Base-by-base conservation (phyloP, 208 protist species). In the Acanthamoeba royreba region DNA sequence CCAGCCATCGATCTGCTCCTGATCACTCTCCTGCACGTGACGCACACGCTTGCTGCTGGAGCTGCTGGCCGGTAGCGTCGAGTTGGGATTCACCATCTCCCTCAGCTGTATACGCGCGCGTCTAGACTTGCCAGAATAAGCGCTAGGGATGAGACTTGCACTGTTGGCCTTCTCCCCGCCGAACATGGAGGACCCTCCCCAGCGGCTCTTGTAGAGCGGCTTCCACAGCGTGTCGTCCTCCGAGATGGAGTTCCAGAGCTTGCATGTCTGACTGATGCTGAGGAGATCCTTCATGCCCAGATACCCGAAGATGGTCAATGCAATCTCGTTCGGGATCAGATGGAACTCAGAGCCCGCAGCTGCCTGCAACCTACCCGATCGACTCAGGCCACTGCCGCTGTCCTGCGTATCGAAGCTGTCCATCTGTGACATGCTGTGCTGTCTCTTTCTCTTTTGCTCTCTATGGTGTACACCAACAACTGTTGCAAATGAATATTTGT, bases 141-240 rank as follows among this genome's bases (percentile, higher is more conserved):
- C n/a, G n/a, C n/a, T n/a, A n/a, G n/a, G n/a, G n/a, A n/a, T n/a
- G n/a, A n/a, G n/a, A n/a, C n/a, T n/a, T n/a, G n/a, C n/a, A n/a
- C n/a, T n/a, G n/a, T n/a, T n/a, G 13, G 72, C 72, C 8, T 8
- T 11, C 15, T 9, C 7, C 5, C 5, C 72, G 40, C 22, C 8
- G 77, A 38, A 5, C 15, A 43, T 33, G n/a, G 77, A 28, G 8
- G 46, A 49, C 17, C 35, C 4, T 4, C 79, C 45, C 79, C 79
- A 88, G 47, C 49, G 43, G 0, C 15, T 19, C 79, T 25, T 88
- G 47, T 88, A 88, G 46, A 88, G 46, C 0, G 79, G 79, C 25
- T 88, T 88, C 79, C 79, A 88, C 1, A 88, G 79, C 28, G 46
- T 63, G 79, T 88, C 79, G 49, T 88, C 79, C 79, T 88, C 79